Conservation (phyloP, 768 basidiomycete genomes). For the Kwoniella sp. region DNA sequence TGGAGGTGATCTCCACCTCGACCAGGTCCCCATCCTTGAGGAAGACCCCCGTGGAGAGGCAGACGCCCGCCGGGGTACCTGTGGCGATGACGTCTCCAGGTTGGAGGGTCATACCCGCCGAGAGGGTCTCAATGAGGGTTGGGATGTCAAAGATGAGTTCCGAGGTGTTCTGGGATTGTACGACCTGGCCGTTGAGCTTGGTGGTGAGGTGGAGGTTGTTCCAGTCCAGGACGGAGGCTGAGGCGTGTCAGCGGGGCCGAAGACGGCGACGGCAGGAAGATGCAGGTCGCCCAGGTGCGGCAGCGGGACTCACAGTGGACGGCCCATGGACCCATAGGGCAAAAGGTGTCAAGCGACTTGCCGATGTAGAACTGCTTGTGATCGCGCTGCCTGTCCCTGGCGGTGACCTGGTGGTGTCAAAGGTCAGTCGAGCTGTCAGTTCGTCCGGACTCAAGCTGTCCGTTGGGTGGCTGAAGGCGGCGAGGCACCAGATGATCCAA, state of each 20-base stretch:
- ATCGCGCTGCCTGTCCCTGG: conserved; percentile 43
- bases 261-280: not conserved
- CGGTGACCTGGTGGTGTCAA: conserved; percentile 43
- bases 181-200: conserved; percentile 31
- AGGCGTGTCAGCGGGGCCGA: too few relatives aligned
- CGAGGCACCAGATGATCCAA: too few relatives aligned
- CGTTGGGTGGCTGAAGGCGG: too few relatives aligned
- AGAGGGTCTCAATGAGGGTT: conserved; percentile 37
- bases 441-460: too few relatives aligned
- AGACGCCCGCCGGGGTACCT: conserved; percentile 41
- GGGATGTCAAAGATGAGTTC: conserved; percentile 46
- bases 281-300: not conserved
- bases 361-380: conserved; percentile 48
- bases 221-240: conserved; percentile 26
- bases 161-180: conserved; percentile 31
- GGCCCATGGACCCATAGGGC: conserved; percentile 41
- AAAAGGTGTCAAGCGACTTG: conserved; percentile 42
- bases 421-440: too few relatives aligned
- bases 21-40: conserved; percentile 38
- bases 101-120: conserved; percentile 37
- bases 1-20: conserved; percentile 34
- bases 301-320: conserved; percentile 17
- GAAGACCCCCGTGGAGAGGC: conserved; percentile 26
- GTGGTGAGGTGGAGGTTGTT: conserved; percentile 31
- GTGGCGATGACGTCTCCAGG: conserved; percentile 44